phyloP scores from a whole-genome alignment of 495 filamentous ascomycete species.

The Podospora appendiculata region DNA sequence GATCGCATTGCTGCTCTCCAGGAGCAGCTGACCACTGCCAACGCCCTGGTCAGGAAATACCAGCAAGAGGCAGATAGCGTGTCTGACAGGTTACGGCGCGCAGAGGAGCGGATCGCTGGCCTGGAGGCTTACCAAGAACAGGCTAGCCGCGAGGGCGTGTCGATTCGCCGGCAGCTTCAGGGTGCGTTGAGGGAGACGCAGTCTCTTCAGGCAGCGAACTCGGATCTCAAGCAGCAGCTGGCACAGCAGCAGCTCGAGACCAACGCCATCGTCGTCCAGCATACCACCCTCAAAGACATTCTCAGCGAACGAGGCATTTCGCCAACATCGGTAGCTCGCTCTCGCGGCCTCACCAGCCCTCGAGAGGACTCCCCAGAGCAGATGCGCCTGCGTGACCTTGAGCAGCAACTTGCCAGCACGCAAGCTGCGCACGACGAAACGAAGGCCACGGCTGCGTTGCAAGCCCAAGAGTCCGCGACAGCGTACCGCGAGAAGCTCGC shows the following conservation, averaged over 20 bases:
- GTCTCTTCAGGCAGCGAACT: slow-evolving; percentile 62
- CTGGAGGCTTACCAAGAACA: slow-evolving; percentile 97
- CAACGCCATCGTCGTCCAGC: slow-evolving; percentile 83
- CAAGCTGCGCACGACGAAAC: slow-evolving; percentile 77
- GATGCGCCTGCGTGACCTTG: slow-evolving; percentile 74
- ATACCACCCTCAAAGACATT: slow-evolving; percentile 85
- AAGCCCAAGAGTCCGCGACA: slow-evolving; percentile 74
- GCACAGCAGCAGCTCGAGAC: slow-evolving; percentile 80
- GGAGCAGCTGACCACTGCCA: slow-evolving; percentile 69
- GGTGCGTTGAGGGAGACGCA: slow-evolving; percentile 72
- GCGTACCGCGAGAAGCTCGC: slow-evolving; percentile 86
- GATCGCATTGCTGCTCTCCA: slow-evolving; percentile 75
- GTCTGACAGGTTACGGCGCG: slow-evolving; percentile 79
- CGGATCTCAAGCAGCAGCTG: slow-evolving; percentile 69
- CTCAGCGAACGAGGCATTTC: slow-evolving; percentile 79
- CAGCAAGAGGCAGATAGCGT: slow-evolving; percentile 85
- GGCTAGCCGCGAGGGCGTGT: slow-evolving; percentile 82
- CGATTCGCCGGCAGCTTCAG: slow-evolving; percentile 83
- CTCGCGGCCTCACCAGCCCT: slow-evolving; percentile 44
- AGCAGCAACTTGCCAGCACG: slow-evolving; percentile 77
- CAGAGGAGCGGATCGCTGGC: slow-evolving; percentile 92
- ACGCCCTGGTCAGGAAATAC: slow-evolving; percentile 73
- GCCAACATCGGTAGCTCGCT: slow-evolving; percentile 46
- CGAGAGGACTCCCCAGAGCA: slow-evolving; percentile 77
- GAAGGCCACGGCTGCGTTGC: slow-evolving; percentile 63